Percentiles rank a stretch among this genome's conserved stretches.
phyloP scores from a whole-genome alignment of 352 stramenopile genomes.

The Pythium utonaiense region DNA sequence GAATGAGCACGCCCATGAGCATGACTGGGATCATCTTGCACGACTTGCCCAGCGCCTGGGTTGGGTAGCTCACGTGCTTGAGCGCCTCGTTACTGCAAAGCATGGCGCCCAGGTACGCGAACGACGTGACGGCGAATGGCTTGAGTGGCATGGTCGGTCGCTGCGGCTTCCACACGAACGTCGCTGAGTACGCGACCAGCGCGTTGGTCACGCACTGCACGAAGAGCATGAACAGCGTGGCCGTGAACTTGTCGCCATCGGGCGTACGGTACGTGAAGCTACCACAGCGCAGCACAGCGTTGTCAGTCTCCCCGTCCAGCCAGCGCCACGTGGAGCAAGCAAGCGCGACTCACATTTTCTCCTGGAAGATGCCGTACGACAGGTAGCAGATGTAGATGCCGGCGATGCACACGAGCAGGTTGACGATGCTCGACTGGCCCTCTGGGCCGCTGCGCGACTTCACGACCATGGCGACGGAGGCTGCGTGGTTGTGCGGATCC shows the following conservation, averaged over 20 bases:
- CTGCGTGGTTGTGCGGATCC: not conserved
- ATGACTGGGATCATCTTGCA: constrained; percentile 99
- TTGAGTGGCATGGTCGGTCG: constrained; percentile 62
- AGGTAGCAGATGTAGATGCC: constrained; percentile 93
- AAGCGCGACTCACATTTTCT: constrained; percentile 87
- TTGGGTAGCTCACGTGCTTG: constrained; percentile 96
- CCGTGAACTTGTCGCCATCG: constrained; percentile 85
- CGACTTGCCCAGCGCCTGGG: constrained; percentile 97
- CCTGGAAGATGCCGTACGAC: constrained; percentile 91
- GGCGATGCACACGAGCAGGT: constrained; percentile 81
- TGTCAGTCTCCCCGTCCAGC: constrained; percentile 7
- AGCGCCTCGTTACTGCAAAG: constrained; percentile 90
- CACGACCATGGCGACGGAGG: constrained; percentile 8
- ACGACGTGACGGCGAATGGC: constrained; percentile 87
- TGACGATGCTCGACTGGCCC: constrained; percentile 62
- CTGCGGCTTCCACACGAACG: constrained; percentile 79
- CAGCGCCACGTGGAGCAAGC: too few species aligned
- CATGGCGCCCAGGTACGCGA: constrained; percentile 89
- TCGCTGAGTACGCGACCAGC: constrained; percentile 77
- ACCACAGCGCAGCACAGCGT: not conserved
- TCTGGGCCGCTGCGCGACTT: constrained; percentile 11
- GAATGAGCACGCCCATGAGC: constrained; percentile 91
- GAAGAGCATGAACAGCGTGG: constrained; percentile 91
- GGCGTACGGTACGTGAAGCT: constrained; percentile 87
- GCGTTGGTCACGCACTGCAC: constrained; percentile 91